Conservation (phyloP, 495 filamentous ascomycete species). For the Amphirosellinia nigrospora region DNA sequence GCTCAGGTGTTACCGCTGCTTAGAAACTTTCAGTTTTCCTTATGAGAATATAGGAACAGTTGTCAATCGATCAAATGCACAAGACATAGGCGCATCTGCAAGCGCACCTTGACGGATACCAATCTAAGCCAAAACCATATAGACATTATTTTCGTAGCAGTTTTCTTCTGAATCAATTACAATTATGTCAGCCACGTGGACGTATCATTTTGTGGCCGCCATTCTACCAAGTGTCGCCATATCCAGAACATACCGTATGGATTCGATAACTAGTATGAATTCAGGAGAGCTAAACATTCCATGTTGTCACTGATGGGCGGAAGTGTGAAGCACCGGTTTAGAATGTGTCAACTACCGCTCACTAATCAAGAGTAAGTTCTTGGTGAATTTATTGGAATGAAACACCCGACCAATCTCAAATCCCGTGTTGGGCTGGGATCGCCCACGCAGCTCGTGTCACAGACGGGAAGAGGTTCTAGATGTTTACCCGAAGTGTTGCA, state of each 20-base stretch:
- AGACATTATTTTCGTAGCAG: not conserved
- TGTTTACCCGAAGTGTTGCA: not conserved
- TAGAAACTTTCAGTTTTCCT: no score
- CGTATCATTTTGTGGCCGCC: not conserved
- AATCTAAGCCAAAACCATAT: not conserved
- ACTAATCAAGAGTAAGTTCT: not conserved
- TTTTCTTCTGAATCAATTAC: not conserved
- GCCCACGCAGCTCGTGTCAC: not conserved
- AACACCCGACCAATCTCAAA: not conserved
- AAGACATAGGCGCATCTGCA: not conserved
- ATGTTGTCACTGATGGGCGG: not conserved
- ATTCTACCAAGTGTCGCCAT: not conserved
- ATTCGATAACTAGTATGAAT: not conserved
- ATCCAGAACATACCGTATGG: not conserved
- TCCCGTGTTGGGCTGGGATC: not conserved
- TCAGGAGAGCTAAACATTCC: not conserved
- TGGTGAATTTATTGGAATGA: no score
- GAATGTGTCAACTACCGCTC: not conserved
- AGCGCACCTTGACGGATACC: not conserved
- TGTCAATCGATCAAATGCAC: slow-evolving; percentile 1
- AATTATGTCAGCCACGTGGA: slow-evolving; percentile 10
- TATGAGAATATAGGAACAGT: not conserved
- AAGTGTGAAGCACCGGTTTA: not conserved
- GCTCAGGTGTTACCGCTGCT: not conserved
- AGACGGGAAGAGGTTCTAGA: not conserved